Evolutionary conservation across 805 yeast genomes (phyloP).

Genomic region (Ogataea haglerorum): DNA sequence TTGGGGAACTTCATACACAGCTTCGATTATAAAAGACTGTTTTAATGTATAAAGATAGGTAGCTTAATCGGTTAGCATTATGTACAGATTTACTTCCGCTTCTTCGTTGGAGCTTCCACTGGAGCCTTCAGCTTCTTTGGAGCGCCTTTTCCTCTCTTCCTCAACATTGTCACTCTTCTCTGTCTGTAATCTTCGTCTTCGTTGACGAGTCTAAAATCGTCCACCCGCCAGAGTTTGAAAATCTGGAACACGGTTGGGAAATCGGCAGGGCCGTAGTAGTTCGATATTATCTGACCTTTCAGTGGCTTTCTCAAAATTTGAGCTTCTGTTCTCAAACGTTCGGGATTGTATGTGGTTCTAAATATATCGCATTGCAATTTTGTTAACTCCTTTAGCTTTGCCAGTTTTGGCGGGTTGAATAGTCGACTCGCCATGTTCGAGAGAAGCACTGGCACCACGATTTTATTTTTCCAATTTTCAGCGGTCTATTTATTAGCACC

Average conservation of each 20-base stretch:
- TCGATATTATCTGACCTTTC: constrained; percentile 66
- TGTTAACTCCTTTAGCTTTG: constrained; percentile 53
- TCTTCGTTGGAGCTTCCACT: constrained; percentile 33
- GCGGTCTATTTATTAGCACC: constrained; percentile 8
- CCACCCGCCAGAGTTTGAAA: constrained; percentile 24
- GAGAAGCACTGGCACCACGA: background rate
- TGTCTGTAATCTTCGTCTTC: constrained; percentile 70
- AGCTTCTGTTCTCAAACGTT: constrained; percentile 63
- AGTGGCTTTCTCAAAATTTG: constrained; percentile 65
- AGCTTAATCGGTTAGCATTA: background rate
- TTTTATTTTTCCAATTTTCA: constrained; percentile 15
- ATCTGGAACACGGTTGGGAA: constrained; percentile 51
- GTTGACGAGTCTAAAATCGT: constrained; percentile 46
- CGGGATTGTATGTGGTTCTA: constrained; percentile 69
- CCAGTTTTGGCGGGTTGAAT: constrained; percentile 33
- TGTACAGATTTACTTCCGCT: constrained; percentile 34
- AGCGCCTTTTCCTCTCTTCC: constrained; percentile 87
- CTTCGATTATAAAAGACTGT: constrained; percentile 32
- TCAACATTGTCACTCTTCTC: constrained; percentile 59
- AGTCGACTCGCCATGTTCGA: constrained; percentile 9
- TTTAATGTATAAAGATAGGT: constrained; percentile 18
- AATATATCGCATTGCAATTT: constrained; percentile 64
- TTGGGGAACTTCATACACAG: constrained; percentile 30
- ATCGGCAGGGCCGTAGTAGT: constrained; percentile 73
- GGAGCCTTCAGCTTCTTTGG: constrained; percentile 68